These are phyloP conservation scores for Allium fistulosum DNA, from an alignment of 106 monocot genomes.

Conservation along the genomic window DNA sequence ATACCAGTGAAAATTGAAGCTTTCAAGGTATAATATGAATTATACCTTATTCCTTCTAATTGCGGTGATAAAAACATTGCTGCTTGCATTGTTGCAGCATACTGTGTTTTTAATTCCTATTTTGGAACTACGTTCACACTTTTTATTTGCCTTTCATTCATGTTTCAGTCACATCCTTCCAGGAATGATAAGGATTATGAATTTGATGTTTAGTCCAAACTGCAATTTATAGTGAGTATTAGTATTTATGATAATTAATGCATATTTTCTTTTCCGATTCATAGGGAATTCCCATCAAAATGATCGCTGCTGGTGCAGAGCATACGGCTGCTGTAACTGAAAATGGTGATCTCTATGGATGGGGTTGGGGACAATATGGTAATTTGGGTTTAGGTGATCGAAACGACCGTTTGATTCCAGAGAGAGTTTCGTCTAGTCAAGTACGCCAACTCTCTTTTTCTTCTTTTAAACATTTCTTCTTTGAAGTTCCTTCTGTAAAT, in stretches of 20 bases:
- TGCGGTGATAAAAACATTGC: neutral
- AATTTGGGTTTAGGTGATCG: slow-evolving; percentile 95
- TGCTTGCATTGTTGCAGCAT: no score
- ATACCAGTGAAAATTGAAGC: slow-evolving; percentile 81
- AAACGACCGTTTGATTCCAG: slow-evolving; percentile 77
- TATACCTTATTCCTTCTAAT: slow-evolving; percentile 15
- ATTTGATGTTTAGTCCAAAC: neutral
- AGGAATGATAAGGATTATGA: neutral
- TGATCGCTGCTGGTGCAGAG: slow-evolving; percentile 96
- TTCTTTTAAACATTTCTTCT: neutral
- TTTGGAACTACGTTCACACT: no score
- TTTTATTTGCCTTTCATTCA: no score
- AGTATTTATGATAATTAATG: neutral
- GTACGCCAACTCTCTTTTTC: slow-evolving; percentile 26
- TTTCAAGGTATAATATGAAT: slow-evolving; percentile 13
- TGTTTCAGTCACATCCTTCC: no score
- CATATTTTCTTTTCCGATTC: slow-evolving; percentile 9
- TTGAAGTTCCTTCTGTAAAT: neutral
- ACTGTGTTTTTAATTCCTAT: no score
- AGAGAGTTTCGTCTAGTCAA: slow-evolving; percentile 55
- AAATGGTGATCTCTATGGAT: slow-evolving; percentile 91
- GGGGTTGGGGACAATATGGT: slow-evolving; percentile 99
- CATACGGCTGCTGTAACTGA: slow-evolving; percentile 94
- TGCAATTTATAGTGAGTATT: neutral
- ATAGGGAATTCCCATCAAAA: slow-evolving; percentile 84